Percentiles rank a stretch among this genome's conserved stretches.
phyloP scores from a whole-genome alignment of 2,329 filamentous ascomycete genomes.

The Neofusicoccum parvum region DNA sequence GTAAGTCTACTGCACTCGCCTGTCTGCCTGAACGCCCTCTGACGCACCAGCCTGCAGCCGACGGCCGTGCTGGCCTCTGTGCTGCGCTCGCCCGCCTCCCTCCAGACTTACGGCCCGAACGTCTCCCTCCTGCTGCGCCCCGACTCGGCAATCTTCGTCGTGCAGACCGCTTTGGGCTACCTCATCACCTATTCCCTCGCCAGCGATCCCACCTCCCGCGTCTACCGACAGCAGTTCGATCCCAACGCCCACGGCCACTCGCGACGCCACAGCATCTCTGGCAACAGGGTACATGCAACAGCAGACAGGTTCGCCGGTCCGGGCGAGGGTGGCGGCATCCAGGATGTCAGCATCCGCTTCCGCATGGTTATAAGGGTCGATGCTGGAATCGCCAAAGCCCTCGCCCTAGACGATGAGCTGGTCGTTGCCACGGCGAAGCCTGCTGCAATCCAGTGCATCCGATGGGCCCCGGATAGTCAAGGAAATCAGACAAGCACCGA shows the following conservation, averaged over 20 bases:
- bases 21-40: conserved; percentile 21
- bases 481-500: conserved; percentile 90
- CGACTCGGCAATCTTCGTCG: conserved; percentile 87
- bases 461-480: conserved; percentile 82
- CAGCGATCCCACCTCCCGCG: conserved; percentile 76
- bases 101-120: conserved; percentile 83
- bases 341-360: conserved; percentile 88
- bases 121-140: conserved; percentile 82
- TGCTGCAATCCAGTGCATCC: conserved; percentile 93
- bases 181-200: conserved; percentile 93
- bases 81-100: conserved; percentile 76
- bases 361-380: conserved; percentile 98
- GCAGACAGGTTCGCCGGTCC: conserved; percentile 58
- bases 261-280: conserved; percentile 51
- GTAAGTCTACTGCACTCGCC: conserved; percentile 51
- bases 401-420: conserved; percentile 90
- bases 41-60: conserved; percentile 59
- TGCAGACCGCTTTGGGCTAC: conserved; percentile 83
- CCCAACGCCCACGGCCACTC: conserved; percentile 49
- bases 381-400: conserved; percentile 83
- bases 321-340: conserved; percentile 79
- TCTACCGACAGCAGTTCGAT: conserved; percentile 82
- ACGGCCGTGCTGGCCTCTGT: conserved; percentile 86
- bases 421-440: conserved; percentile 90
- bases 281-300: conserved; percentile 40